Evolutionary conservation across 2,329 filamentous ascomycete genomes (phyloP).

Genomic region (Dactylellina parvicollis): DNA sequence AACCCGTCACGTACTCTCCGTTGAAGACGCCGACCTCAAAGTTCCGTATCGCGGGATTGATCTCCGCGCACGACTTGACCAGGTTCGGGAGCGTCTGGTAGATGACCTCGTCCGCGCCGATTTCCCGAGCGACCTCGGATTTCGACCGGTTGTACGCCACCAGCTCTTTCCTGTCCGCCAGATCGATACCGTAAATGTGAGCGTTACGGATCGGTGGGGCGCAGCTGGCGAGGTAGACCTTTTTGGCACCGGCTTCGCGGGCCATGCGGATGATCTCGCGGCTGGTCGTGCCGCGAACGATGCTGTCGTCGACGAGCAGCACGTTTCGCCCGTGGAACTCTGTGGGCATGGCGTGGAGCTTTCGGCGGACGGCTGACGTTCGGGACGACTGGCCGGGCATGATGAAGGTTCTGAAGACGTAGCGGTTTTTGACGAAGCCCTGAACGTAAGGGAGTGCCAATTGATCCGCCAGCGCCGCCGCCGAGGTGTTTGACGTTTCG

Average conservation of each 20-base stretch:
- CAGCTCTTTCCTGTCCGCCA: conserved; percentile 76
- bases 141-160: conserved; percentile 75
- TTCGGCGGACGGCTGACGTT: conserved; percentile 86
- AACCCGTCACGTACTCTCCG: conserved; percentile 83
- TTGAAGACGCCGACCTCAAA: conserved; percentile 95
- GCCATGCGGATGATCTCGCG: conserved; percentile 85
- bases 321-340: conserved; percentile 86
- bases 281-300: conserved; percentile 85
- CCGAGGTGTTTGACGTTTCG: conserved; percentile 83
- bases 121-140: conserved; percentile 71
- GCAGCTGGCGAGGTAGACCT: conserved; percentile 84
- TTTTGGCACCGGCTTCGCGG: conserved; percentile 80
- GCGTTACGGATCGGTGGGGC: conserved; percentile 82
- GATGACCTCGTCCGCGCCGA: conserved; percentile 79
- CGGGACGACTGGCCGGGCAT: conserved; percentile 83
- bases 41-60: conserved; percentile 68
- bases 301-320: conserved; percentile 86
- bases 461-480: conserved; percentile 77
- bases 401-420: conserved; percentile 88
- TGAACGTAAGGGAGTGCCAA: conserved; percentile 81
- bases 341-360: conserved; percentile 84
- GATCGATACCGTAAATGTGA: conserved; percentile 85
- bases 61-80: conserved; percentile 78
- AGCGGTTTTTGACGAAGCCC: conserved; percentile 88
- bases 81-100: conserved; percentile 81